Evolutionary conservation across 805 yeast genomes (phyloP).

Genomic region (Saccharomycopsis fibuligera): DNA sequence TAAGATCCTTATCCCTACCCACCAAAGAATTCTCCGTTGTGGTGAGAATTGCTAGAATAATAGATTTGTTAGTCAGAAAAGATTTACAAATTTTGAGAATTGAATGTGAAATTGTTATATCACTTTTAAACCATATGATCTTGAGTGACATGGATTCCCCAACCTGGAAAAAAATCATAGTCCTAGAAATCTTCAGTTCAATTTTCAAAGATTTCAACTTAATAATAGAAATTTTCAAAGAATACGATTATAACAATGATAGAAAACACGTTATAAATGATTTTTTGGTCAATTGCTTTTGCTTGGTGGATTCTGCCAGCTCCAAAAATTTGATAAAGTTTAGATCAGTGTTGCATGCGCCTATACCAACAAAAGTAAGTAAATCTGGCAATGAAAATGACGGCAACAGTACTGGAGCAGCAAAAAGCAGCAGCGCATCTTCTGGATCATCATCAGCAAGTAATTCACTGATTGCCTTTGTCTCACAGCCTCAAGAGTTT

Average conservation of each 20-base stretch:
- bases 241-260: conserved; percentile 53
- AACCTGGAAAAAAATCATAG: conserved; percentile 66
- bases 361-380: conserved; percentile 13
- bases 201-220: conserved; percentile 51
- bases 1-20: conserved; percentile 55
- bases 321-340: conserved; percentile 31
- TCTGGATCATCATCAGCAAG: not conserved
- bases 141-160: conserved; percentile 49
- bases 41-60: conserved; percentile 69
- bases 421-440: not conserved
- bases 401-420: not conserved
- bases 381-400: not conserved
- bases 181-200: conserved; percentile 65
- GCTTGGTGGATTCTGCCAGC: conserved; percentile 29
- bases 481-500: conserved; percentile 2
- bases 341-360: conserved; percentile 30
- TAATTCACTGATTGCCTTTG: no score
- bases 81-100: conserved; percentile 57
- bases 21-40: conserved; percentile 58
- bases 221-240: conserved; percentile 46
- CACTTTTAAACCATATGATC: conserved; percentile 68
- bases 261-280: conserved; percentile 57
- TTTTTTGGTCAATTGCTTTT: conserved; percentile 39
- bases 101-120: conserved; percentile 77
- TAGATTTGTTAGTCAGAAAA: conserved; percentile 54